Conservation (phyloP, 768 basidiomycete species). For the Boletus sp. region DNA sequence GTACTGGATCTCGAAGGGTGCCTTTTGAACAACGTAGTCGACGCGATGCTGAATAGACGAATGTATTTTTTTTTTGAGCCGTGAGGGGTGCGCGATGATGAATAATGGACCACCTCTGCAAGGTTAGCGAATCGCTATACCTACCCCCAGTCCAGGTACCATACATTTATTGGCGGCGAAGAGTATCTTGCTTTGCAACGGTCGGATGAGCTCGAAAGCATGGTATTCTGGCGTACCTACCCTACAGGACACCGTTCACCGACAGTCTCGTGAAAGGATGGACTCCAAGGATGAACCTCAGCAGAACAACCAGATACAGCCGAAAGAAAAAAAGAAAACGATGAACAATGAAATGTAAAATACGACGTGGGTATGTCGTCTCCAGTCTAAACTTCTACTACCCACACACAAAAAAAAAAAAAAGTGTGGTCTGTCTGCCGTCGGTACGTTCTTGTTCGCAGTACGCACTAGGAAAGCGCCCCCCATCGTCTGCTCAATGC, state of each 20-base stretch:
- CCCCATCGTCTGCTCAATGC: no score
- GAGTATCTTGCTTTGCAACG: no score
- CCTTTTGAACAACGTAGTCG: constrained; percentile 2
- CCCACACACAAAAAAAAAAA: background rate
- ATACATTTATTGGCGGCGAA: no score
- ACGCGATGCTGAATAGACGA: background rate
- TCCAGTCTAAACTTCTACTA: background rate
- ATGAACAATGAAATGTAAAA: background rate
- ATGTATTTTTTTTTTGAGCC: no score
- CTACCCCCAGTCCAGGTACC: no score
- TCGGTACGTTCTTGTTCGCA: background rate
- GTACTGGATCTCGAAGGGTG: constrained; percentile 24
- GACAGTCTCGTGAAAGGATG: background rate
- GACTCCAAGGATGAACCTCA: no score
- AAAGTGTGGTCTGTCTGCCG: background rate
- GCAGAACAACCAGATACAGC: background rate
- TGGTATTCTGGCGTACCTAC: background rate
- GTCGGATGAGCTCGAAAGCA: background rate
- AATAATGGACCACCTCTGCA: no score
- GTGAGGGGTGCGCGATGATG: background rate
- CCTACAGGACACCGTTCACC: background rate
- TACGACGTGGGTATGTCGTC: background rate
- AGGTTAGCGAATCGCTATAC: no score
- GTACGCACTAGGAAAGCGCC: no score
- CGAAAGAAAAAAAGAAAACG: background rate